phyloP scores from a whole-genome alignment of 1,284 basidiomycete genomes.

The Ceratobasidium theobromae region DNA sequence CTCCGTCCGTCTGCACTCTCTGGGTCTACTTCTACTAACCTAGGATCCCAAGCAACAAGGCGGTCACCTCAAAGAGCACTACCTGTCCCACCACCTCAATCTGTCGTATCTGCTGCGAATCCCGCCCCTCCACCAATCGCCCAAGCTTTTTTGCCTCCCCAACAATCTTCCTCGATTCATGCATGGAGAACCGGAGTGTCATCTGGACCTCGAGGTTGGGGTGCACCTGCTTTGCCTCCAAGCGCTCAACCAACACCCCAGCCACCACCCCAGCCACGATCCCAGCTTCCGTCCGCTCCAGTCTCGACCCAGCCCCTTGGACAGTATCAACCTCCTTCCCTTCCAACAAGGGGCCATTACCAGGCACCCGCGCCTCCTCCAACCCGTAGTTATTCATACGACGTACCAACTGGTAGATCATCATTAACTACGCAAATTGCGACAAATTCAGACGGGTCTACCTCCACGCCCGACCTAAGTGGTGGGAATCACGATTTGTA shows the following conservation, averaged over 20 bases:
- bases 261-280: background rate
- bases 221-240: background rate
- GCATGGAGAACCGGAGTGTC: slow-evolving; percentile 15
- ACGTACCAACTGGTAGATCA: background rate
- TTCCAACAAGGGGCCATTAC: background rate
- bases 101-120: background rate
- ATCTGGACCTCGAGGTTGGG: slow-evolving; percentile 6
- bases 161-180: background rate
- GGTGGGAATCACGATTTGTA: no score
- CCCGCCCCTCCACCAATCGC: background rate
- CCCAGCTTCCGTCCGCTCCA: background rate
- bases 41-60: background rate
- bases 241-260: background rate
- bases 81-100: background rate
- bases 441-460: background rate
- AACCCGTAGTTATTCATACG: background rate
- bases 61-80: background rate
- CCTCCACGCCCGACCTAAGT: background rate
- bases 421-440: background rate
- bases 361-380: background rate
- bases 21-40: background rate
- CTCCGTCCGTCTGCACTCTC: background rate
- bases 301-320: background rate
- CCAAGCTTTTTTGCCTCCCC: background rate
- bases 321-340: background rate